Evolutionary conservation across 306 rosid species (phyloP).

Genomic region (Alnus glutinosa): DNA sequence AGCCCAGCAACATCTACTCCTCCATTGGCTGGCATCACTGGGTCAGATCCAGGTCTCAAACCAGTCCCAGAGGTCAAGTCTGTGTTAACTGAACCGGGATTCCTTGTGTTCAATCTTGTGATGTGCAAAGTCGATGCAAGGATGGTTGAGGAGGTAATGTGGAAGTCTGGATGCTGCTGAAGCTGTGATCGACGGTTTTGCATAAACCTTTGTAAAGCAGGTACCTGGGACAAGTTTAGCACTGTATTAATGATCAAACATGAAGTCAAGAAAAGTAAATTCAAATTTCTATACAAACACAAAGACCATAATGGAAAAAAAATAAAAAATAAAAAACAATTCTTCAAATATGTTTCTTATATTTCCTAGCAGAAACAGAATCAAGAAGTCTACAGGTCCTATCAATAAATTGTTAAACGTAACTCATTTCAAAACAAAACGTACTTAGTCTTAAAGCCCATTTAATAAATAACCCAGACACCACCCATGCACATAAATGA

Average conservation of each 20-base stretch:
- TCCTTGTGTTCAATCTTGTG: conserved; percentile 91
- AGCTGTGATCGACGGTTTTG: conserved; percentile 85
- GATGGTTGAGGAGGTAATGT: conserved; percentile 91
- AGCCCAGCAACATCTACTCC: conserved; percentile 37
- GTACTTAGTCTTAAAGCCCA: background rate
- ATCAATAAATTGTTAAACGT: background rate
- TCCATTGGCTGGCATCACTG: conserved; percentile 40
- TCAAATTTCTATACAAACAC: background rate
- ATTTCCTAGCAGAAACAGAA: background rate
- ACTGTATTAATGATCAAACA: background rate
- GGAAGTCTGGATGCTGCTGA: conserved; percentile 95
- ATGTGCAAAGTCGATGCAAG: conserved; percentile 98
- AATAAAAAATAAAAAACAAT: background rate
- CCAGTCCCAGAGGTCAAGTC: conserved; percentile 53
- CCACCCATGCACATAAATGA: background rate
- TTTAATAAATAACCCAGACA: background rate
- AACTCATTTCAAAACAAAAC: background rate
- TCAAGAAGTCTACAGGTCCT: too few relatives aligned
- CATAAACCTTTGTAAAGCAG: conserved; percentile 93
- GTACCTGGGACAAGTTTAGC: conserved; percentile 53
- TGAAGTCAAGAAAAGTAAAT: background rate
- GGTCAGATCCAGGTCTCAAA: conserved; percentile 56
- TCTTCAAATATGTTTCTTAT: background rate
- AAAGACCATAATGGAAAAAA: background rate
- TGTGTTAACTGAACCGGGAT: conserved; percentile 47